Conservation (phyloP, 768 basidiomycete genomes). For the Termitomyces sp. region DNA sequence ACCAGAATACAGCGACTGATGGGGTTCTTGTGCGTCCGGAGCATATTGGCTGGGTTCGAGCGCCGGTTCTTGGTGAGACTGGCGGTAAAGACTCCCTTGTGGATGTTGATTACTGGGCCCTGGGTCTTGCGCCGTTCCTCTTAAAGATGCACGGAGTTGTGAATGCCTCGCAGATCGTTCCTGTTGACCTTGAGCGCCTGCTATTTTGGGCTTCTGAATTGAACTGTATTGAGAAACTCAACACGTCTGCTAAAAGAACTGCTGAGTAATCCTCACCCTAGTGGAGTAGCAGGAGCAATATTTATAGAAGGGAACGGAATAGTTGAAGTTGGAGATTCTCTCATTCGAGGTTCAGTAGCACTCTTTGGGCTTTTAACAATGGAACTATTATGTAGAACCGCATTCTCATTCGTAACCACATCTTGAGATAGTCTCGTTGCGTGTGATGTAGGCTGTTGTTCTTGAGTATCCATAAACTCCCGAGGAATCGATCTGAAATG, state of each 20-base stretch:
- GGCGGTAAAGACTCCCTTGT: background rate
- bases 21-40: background rate
- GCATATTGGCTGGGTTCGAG: background rate
- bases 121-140: background rate
- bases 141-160: background rate
- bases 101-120: background rate
- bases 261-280: background rate
- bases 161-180: background rate
- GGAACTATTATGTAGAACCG: background rate
- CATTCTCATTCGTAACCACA: background rate
- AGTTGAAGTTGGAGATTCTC: background rate
- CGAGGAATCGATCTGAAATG: background rate
- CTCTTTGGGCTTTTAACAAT: background rate
- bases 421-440: background rate
- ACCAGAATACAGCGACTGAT: slow-evolving; percentile 2
- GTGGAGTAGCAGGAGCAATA: background rate
- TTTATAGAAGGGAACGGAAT: background rate
- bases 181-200: background rate
- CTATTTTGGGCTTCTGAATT: background rate
- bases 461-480: background rate
- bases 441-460: background rate
- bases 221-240: background rate
- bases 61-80: background rate
- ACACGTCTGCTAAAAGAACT: background rate
- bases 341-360: background rate